These are phyloP conservation scores for Sutorius australiensis DNA, from an alignment of 768 basidiomycete genomes.

Conservation along the genomic window DNA sequence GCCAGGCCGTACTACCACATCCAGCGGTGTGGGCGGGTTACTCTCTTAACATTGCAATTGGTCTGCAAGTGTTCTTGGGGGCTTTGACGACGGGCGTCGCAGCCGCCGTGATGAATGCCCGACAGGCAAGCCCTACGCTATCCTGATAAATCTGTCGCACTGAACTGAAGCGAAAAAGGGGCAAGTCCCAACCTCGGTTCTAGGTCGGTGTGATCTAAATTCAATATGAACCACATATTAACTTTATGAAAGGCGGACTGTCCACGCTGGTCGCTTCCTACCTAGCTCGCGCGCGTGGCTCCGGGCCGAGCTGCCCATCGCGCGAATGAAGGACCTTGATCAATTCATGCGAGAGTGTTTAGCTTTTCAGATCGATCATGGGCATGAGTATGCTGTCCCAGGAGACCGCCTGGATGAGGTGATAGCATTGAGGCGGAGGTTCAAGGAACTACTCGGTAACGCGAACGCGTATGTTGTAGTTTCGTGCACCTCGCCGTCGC, in stretches of 20 bases:
- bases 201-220: conserved; percentile 30
- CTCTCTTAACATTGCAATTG: conserved; percentile 49
- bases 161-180: conserved; percentile 23
- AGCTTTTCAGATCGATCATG: conserved; percentile 58
- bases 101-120: conserved; percentile 40
- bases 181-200: conserved; percentile 37
- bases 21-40: conserved; percentile 32
- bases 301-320: conserved; percentile 57
- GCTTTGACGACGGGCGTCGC: conserved; percentile 65
- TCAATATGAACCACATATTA: background rate
- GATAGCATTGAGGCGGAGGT: conserved; percentile 14
- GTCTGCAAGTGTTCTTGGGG: conserved; percentile 59
- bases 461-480: conserved; percentile 17
- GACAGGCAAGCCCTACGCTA: conserved; percentile 32
- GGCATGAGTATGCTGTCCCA: conserved; percentile 28
- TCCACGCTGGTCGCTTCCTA: conserved; percentile 69
- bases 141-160: background rate
- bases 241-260: conserved; percentile 47
- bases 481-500: background rate
- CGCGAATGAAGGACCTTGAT: conserved; percentile 57
- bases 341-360: conserved; percentile 61
- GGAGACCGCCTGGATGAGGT: conserved; percentile 16
- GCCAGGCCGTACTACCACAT: background rate
- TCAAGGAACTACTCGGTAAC: conserved; percentile 30
- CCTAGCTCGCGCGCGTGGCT: conserved; percentile 64